Base-by-base conservation (phyloP, 306 rosid genomes). In the Quercus wislizeni region DNA sequence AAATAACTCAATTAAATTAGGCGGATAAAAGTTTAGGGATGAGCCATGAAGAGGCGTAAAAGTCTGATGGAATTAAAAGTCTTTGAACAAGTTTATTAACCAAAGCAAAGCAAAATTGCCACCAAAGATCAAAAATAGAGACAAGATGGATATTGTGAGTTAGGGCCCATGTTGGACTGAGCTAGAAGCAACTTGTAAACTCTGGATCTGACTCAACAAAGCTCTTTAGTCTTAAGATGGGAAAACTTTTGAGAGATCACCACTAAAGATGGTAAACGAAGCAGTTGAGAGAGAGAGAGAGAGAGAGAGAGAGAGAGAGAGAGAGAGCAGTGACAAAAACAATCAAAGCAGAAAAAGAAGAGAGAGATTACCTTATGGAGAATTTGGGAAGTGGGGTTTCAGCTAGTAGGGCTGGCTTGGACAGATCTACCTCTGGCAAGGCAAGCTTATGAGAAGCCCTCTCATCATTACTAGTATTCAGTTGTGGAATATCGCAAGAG, bases 291-390 rank as follows among this genome's bases (percentile, higher is more conserved):
- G 75, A 55, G 33, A 31, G 76, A 64, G 65, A 55, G 75, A 55
- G 31, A 31, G 76, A 64, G 65, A 55, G 75, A 55, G 31, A 31
- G 30, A 71, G 43, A 38, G 31, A 79, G 13, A 58, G 25, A 71
- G 56, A 69, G 69, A 33, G 43, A 58, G 15, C 2, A 68, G 4
- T 23, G 54, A 77, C 20, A 75, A 57, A 4, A 38, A 11, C 20
- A 49, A 19, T 46, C 76, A 46, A 76, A 35, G 58, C 18, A 11
- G 13, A 49, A 21, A 61, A 30, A 57, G 31, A 58, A 75, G 54
- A 62, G 20, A 19, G 38, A 73, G 23, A 57, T 70, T 80, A 86
- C 92, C 92, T 89, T 79, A 89, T 82, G 73, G 92, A 86, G 84
- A 89, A 89, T 30, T 78, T 80, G 55, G 92, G 81, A 78, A 74